Conservation (phyloP, 2,329 filamentous ascomycete genomes). For the Parascedosporium putredinis region DNA sequence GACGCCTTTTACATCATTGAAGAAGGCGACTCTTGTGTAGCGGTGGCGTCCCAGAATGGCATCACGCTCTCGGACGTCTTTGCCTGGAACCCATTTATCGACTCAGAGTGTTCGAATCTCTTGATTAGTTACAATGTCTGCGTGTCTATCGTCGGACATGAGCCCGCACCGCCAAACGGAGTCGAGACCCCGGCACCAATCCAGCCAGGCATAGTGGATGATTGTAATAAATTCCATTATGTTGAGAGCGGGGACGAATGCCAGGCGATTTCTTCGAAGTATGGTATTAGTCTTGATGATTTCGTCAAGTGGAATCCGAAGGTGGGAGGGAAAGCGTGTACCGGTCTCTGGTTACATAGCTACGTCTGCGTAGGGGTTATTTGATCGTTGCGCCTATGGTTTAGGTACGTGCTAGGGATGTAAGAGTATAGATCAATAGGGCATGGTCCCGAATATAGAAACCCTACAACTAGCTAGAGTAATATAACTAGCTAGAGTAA, state of each 20-base stretch:
- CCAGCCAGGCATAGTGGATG: background rate
- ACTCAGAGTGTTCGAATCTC: constrained; percentile 10
- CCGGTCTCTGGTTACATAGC: constrained; percentile 8
- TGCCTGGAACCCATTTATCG: constrained; percentile 14
- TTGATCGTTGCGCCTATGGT: too few relatives aligned
- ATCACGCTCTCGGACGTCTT: constrained; percentile 12
- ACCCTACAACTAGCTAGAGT: too few relatives aligned
- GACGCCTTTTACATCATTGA: constrained; percentile 13
- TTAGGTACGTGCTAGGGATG: too few relatives aligned
- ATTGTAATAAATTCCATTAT: background rate
- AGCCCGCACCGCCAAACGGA: background rate
- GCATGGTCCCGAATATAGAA: too few relatives aligned
- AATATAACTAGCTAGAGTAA: too few relatives aligned
- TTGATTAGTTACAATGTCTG: constrained; percentile 11
- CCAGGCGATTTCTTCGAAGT: background rate
- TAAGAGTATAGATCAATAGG: too few relatives aligned
- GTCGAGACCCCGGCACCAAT: background rate
- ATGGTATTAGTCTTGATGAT: background rate
- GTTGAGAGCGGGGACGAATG: background rate
- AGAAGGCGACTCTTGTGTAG: constrained; percentile 10
- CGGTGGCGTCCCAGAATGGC: constrained; percentile 9
- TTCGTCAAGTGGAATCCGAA: background rate
- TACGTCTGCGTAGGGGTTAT: constrained; percentile 10
- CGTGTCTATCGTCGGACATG: constrained; percentile 6
- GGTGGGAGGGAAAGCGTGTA: constrained; percentile 6